Evolutionary conservation across 1,284 basidiomycete species (phyloP).

Genomic region (Sparassis latifolia): DNA sequence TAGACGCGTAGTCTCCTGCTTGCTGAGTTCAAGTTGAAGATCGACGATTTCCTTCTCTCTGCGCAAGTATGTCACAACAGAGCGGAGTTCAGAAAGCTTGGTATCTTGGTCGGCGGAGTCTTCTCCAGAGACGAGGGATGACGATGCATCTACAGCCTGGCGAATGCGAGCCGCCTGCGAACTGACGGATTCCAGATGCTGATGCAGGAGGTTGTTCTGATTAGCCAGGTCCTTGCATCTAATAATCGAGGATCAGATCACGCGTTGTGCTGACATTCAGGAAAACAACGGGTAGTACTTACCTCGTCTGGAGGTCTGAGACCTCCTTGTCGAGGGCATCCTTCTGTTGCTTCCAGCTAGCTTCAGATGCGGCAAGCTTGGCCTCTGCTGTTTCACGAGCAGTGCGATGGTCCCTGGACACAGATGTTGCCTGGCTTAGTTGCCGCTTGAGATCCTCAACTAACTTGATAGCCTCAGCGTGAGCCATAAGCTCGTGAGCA

Average conservation of each 20-base stretch:
- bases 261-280: too few relatives aligned
- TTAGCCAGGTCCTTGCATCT: slow-evolving; percentile 72
- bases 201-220: slow-evolving; percentile 77
- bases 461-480: slow-evolving; percentile 76
- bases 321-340: slow-evolving; percentile 75
- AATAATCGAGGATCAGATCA: not conserved
- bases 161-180: slow-evolving; percentile 76
- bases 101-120: slow-evolving; percentile 43
- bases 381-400: slow-evolving; percentile 69
- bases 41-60: slow-evolving; percentile 91
- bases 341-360: slow-evolving; percentile 77
- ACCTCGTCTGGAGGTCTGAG: slow-evolving; percentile 65
- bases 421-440: slow-evolving; percentile 42
- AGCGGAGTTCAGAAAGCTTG: slow-evolving; percentile 67
- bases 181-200: slow-evolving; percentile 83
- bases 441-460: slow-evolving; percentile 63
- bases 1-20: slow-evolving; percentile 76
- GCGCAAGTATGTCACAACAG: slow-evolving; percentile 77
- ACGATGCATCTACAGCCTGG: slow-evolving; percentile 52
- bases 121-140: slow-evolving; percentile 33
- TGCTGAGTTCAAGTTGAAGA: slow-evolving; percentile 79
- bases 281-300: slow-evolving; percentile 11
- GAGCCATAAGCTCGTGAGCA: slow-evolving; percentile 72
- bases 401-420: slow-evolving; percentile 50
- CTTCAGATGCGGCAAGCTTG: slow-evolving; percentile 64